phyloP scores from a whole-genome alignment of 2,329 filamentous ascomycete species.

The Fusarium torreyae region DNA sequence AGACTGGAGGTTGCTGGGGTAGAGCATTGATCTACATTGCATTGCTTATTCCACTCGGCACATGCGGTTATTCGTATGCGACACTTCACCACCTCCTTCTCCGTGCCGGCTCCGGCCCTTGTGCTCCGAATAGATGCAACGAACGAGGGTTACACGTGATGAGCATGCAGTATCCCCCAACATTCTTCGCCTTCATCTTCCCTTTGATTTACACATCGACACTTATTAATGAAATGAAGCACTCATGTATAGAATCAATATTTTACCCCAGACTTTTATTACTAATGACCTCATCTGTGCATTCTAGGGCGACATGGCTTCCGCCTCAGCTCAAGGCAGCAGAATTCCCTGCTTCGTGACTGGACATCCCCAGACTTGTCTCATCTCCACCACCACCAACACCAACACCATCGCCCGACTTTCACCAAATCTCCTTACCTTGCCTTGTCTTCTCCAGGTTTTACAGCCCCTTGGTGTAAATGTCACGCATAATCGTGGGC shows the following conservation, averaged over 20 bases:
- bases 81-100: not conserved
- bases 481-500: not conserved
- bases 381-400: constrained; percentile 36
- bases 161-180: not conserved
- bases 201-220: not conserved
- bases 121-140: not conserved
- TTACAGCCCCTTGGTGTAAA: constrained; percentile 3
- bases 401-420: constrained; percentile 7
- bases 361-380: constrained; percentile 28
- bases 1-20: not conserved
- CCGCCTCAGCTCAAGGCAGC: constrained; percentile 40
- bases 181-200: not conserved
- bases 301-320: constrained; percentile 15
- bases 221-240: not conserved
- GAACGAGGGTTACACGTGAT: constrained; percentile 9
- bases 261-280: not conserved
- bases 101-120: not conserved
- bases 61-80: constrained; percentile 3
- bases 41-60: constrained; percentile 1
- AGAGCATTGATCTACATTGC: constrained; percentile 14
- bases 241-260: not conserved
- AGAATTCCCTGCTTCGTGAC: constrained; percentile 39
- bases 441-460: constrained; percentile 15
- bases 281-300: constrained; percentile 13
- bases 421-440: constrained; percentile 8